A percentile compares a stretch with the other conserved stretches of the same genome.
These are phyloP conservation scores for Poterioochromonas sp. DNA, from an alignment of 352 stramenopile genomes.

Conservation along the genomic window DNA sequence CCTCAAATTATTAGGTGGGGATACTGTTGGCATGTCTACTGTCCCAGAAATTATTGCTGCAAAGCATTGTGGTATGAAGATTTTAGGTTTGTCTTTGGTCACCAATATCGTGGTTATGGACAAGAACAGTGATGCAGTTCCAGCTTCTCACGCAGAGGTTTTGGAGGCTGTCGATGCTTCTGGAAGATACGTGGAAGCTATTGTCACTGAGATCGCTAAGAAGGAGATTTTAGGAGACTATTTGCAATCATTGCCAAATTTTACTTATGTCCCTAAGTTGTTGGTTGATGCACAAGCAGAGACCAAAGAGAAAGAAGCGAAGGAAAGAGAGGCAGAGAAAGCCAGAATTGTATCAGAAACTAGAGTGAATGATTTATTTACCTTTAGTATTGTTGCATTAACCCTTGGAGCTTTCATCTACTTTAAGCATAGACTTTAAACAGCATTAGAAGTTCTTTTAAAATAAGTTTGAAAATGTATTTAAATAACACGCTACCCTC, in stretches of 20 bases:
- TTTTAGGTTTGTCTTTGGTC: slow-evolving; percentile 89
- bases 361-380: too few relatives aligned
- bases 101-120: slow-evolving; percentile 64
- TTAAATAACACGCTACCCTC: too few relatives aligned
- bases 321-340: too few relatives aligned
- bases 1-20: slow-evolving; percentile 74
- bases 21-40: slow-evolving; percentile 90
- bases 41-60: slow-evolving; percentile 90
- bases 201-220: slow-evolving; percentile 38
- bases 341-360: too few relatives aligned
- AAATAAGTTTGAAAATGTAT: too few relatives aligned
- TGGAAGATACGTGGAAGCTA: slow-evolving; percentile 56
- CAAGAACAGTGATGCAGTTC: slow-evolving; percentile 60
- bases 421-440: too few relatives aligned
- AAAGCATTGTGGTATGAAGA: slow-evolving; percentile 81
- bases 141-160: slow-evolving; percentile 82
- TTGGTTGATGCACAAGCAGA: too few relatives aligned
- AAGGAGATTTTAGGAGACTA: slow-evolving; percentile 28
- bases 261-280: too few relatives aligned
- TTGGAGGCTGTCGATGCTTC: slow-evolving; percentile 66
- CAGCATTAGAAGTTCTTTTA: too few relatives aligned
- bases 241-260: background rate
- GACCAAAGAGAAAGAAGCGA: too few relatives aligned
- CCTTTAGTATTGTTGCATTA: too few relatives aligned
- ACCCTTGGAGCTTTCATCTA: too few relatives aligned